Evolutionary conservation across 805 yeast species (phyloP).

Genomic region (Wickerhamiella azymoides): DNA sequence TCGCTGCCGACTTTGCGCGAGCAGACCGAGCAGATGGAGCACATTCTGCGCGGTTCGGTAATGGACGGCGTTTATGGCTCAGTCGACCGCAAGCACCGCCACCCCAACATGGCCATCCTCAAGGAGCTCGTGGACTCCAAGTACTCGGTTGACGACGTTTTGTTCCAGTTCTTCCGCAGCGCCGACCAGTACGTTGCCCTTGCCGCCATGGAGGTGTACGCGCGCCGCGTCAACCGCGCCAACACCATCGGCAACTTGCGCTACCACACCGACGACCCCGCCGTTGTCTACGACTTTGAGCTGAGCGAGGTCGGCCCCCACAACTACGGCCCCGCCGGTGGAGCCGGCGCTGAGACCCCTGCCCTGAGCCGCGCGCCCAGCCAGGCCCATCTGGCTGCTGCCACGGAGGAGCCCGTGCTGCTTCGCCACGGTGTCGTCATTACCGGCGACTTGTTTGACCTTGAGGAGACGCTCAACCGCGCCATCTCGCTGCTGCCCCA

Average conservation of each 20-base stretch:
- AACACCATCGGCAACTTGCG: constrained; percentile 70
- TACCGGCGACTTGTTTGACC: constrained; percentile 61
- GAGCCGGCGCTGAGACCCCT: constrained; percentile 29
- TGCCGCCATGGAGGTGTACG: constrained; percentile 94
- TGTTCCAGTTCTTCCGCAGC: constrained; percentile 78
- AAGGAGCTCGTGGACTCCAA: constrained; percentile 92
- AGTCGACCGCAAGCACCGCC: constrained; percentile 42
- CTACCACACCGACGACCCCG: constrained; percentile 42
- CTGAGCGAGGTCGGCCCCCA: constrained; percentile 14
- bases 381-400: constrained; percentile 55
- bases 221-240: constrained; percentile 94
- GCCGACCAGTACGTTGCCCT: constrained; percentile 77
- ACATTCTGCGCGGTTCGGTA: constrained; percentile 81
- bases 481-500: constrained; percentile 61
- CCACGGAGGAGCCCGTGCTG: constrained; percentile 28
- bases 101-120: constrained; percentile 67
- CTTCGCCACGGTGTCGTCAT: constrained; percentile 28
- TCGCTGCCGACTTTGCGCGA: constrained; percentile 92
- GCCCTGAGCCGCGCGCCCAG: constrained; percentile 3
- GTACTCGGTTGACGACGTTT: constrained; percentile 90
- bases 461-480: constrained; percentile 64
- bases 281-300: constrained; percentile 60
- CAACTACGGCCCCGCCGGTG: constrained; percentile 20
- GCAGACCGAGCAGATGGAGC: constrained; percentile 94
- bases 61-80: constrained; percentile 82